Base-by-base conservation (phyloP, 805 yeast genomes). In the Wickerhamiella dianesei region DNA sequence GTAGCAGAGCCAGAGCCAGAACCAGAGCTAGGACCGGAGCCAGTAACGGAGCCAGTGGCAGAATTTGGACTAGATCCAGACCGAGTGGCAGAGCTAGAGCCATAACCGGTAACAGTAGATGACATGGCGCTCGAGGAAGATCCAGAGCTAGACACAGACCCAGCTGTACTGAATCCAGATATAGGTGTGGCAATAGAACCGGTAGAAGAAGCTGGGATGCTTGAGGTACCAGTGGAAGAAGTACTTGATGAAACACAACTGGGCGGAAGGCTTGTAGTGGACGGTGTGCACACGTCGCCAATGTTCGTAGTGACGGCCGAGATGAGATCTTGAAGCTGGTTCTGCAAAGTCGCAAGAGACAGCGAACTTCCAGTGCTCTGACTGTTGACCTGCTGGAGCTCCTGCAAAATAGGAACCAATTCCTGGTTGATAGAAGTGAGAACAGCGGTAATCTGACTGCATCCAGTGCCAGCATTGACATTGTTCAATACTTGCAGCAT, bases 61-160 rank as follows among this genome's bases (percentile, higher is more conserved):
- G 56, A 50, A 47, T 47, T 57, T 37, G 46, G 42, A 16, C 54
- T 55, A 53, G 56, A 56, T 44, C 36, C 40, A 35, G 51, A 49
- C 40, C 55, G 49, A 35, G 49, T 53, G 17, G 32, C 32, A 25
- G 32, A 25, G 12, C 32, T 18, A 29, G 21, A 56, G 52, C 21
- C 56, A 49, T 17, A 37, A 12, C 32, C 32, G 6, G 32, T 6
- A 25, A 6, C 32, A 25, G 32, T 25, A 6, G 32, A 12, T n/a
- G n/a, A n/a, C n/a, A n/a, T n/a, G n/a, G n/a, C n/a, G n/a, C n/a
- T n/a, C n/a, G n/a, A n/a, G n/a, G n/a, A n/a, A n/a, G n/a, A n/a
- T n/a, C n/a, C n/a, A n/a, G n/a, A n/a, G n/a, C n/a, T n/a, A n/a
- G n/a, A n/a, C n/a, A n/a, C n/a, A n/a, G n/a, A n/a, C n/a, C n/a